A percentile compares a stretch with the other conserved stretches of the same genome.
Evolutionary conservation across 2,329 filamentous ascomycete species (phyloP).

Genomic region (Pseudogymnoascus sp.): DNA sequence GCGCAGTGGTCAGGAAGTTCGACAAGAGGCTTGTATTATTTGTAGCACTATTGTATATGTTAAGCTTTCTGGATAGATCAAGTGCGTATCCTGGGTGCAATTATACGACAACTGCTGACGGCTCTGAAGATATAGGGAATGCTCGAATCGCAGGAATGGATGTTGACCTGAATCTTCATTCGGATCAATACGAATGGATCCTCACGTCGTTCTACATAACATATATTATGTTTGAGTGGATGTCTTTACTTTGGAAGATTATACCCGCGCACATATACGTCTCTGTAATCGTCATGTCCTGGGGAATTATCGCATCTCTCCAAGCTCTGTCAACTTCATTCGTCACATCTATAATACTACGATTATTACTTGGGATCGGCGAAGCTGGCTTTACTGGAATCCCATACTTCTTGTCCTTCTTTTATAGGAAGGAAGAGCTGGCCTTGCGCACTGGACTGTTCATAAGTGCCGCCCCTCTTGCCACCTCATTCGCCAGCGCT

Average conservation of each 20-base stretch:
- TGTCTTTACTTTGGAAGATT: constrained; percentile 54
- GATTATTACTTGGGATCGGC: constrained; percentile 52
- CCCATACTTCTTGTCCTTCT: constrained; percentile 58
- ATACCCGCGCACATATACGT: constrained; percentile 55
- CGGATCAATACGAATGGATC: constrained; percentile 51
- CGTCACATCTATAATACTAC: constrained; percentile 47
- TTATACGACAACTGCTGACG: constrained; percentile 12
- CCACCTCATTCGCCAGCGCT: constrained; percentile 72
- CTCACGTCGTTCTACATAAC: constrained; percentile 55
- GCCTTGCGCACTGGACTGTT: constrained; percentile 82
- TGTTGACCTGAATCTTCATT: constrained; percentile 45
- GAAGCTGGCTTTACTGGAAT: constrained; percentile 61
- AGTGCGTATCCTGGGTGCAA: constrained; percentile 45
- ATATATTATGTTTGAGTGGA: constrained; percentile 59
- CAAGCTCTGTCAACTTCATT: constrained; percentile 62
- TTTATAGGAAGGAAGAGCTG: constrained; percentile 62
- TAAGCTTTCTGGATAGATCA: constrained; percentile 79
- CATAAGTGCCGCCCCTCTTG: constrained; percentile 75
- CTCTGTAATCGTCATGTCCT: constrained; percentile 59
- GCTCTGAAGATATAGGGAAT: constrained; percentile 49
- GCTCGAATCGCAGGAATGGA: constrained; percentile 59
- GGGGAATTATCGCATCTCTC: constrained; percentile 72
- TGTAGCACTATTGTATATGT: constrained; percentile 72
- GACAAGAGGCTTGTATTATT: constrained; percentile 73
- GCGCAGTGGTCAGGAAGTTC: constrained; percentile 62